Evolutionary conservation across 2,329 filamentous ascomycete species (phyloP), one percentile per base, ranked within the genome.

Genomic region (Coniochaeta sp.): DNA sequence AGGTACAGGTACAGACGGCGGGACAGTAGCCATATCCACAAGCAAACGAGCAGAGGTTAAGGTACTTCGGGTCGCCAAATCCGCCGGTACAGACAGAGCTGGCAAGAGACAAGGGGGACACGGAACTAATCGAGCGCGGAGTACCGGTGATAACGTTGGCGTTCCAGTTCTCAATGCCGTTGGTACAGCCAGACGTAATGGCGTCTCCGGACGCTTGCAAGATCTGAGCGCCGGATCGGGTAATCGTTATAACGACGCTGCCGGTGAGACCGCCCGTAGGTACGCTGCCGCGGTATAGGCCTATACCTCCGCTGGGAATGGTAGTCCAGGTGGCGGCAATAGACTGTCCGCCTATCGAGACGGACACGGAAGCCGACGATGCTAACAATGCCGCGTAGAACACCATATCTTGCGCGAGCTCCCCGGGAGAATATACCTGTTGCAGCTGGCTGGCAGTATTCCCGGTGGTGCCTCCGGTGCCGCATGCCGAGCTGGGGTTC

Each of bases 331-430:
- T 67, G 69, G 58, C 12, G 34, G 34, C 11, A 34, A 62, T 67
- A 6, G 31, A 26, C n/a, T 26, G 6, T 22, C 64, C 71, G 44
- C 71, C 75, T 14, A 76, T 70, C 36, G 60, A 68, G 33, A 76
- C 67, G 4, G 61, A 31, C 31, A 71, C 67, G 3, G 69, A 63
- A 0, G 70, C 69, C 3, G 3, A 64, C 63, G 11, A 68, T 65
- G n/a, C 66, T 67, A 79, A 67, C 6, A 77, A 64, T 17, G 74
- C 72, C 1, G 72, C 69, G 44, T 68, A 70, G 59, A 72, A 71
- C 54, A 70, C 62, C 9, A 62, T 64, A 33, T 68, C 68, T 59
- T 64, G 58, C 28, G 60, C 47, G 61, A 55, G 1, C 3, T 1
- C 11, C 3, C 1, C 8, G 26, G 52, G 26, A 9, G 9, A 2